phyloP scores from a whole-genome alignment of 129 eudicot genomes.

The Flaveria ramosissima region DNA sequence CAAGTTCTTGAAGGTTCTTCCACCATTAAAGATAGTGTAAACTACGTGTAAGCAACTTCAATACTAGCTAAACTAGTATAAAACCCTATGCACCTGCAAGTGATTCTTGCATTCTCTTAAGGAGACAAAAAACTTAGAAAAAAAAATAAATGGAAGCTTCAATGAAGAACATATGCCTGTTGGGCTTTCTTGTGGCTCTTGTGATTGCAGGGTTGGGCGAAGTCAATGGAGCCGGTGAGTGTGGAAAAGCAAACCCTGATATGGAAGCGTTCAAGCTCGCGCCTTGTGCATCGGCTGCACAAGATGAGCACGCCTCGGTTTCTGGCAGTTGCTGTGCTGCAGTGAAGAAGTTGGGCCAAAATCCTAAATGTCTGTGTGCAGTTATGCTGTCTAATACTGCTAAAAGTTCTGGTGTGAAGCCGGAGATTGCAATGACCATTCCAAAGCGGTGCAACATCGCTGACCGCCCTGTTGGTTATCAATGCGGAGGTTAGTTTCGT shows the following conservation, averaged over 20 bases:
- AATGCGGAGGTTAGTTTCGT: conserved; percentile 72
- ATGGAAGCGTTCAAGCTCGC: conserved; percentile 74
- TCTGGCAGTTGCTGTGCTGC: conserved; percentile 61
- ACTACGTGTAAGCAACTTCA: conserved; percentile 36
- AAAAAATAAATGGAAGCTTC: conserved; percentile 46
- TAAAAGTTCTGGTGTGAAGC: conserved; percentile 65
- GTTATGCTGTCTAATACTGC: conserved; percentile 87
- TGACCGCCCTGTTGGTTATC: conserved; percentile 85
- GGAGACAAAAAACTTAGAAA: not conserved
- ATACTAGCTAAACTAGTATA: conserved; percentile 32
- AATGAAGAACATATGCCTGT: conserved; percentile 48
- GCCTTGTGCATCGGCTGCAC: conserved; percentile 87
- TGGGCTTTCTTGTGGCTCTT: conserved; percentile 44
- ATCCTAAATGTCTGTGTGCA: conserved; percentile 85
- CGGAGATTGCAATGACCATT: conserved; percentile 63
- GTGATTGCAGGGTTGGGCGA: conserved; percentile 40
- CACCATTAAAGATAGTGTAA: conserved; percentile 52
- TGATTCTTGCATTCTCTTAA: conserved; percentile 23
- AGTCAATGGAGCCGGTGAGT: conserved; percentile 67
- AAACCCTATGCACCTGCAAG: conserved; percentile 30
- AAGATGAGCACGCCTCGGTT: conserved; percentile 50
- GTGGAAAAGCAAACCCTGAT: conserved; percentile 63
- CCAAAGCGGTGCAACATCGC: conserved; percentile 89
- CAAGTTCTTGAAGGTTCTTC: conserved; percentile 43
- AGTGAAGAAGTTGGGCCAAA: conserved; percentile 69